Percentiles rank a stretch among this genome's conserved stretches.
These are phyloP conservation scores for Cyphellophora europaea DNA, from an alignment of 2,329 filamentous ascomycete genomes.

Conservation along the genomic window DNA sequence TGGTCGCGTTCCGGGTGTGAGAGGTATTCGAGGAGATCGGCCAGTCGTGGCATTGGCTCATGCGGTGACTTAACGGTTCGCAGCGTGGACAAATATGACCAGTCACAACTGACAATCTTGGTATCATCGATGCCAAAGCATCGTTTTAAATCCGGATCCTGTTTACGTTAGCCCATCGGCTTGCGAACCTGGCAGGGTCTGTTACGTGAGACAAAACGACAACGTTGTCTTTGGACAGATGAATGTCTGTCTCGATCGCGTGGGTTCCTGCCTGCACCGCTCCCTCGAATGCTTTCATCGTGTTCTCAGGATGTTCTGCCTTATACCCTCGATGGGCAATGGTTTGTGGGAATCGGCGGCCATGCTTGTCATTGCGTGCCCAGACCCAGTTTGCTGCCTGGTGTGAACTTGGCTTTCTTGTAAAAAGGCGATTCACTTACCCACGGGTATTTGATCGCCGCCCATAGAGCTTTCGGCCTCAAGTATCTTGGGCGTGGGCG, in stretches of 20 bases:
- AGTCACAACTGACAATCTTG: conserved; percentile 68
- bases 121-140: conserved; percentile 69
- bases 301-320: conserved; percentile 73
- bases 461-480: no score
- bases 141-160: conserved; percentile 68
- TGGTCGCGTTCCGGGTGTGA: conserved; percentile 53
- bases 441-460: neutral
- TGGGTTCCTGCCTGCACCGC: conserved; percentile 67
- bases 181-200: conserved; percentile 4
- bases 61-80: conserved; percentile 59
- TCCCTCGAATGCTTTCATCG: conserved; percentile 65
- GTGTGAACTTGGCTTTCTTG: no score
- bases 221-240: conserved; percentile 70
- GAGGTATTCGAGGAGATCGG: conserved; percentile 66
- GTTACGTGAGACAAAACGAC: conserved; percentile 75
- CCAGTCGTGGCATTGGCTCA: conserved; percentile 62
- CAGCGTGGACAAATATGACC: conserved; percentile 61
- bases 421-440: no score
- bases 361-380: conserved; percentile 13
- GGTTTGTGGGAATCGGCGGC: conserved; percentile 24
- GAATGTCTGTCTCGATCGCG: conserved; percentile 81
- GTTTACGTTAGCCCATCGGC: neutral
- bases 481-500: no score
- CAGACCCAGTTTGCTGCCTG: conserved; percentile 23
- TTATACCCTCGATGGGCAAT: conserved; percentile 46